These are phyloP conservation scores for Raphanus sativus DNA, from an alignment of 345 rosid genomes.

Conservation along the genomic window DNA sequence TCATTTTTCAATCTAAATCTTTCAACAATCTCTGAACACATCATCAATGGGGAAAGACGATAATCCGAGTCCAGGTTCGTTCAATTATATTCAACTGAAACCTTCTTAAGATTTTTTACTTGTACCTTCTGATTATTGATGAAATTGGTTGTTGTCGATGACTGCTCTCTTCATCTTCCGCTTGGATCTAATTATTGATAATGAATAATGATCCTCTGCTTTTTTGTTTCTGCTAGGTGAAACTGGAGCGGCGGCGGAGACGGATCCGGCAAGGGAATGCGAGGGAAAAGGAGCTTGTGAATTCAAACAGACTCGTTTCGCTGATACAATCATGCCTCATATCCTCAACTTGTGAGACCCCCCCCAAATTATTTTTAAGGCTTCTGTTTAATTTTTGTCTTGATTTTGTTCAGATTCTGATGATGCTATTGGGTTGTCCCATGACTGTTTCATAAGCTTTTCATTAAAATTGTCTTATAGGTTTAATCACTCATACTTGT, in stretches of 20 bases:
- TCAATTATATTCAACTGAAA: not conserved
- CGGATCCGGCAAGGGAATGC: not conserved
- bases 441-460: not conserved
- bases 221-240: not conserved
- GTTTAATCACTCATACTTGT: not conserved
- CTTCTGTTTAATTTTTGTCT: not conserved
- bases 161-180: not conserved
- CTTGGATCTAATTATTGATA: not conserved
- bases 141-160: not conserved
- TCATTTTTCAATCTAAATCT: not conserved
- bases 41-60: conserved; percentile 19
- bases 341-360: not conserved
- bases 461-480: not conserved
- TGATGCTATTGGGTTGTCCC: not conserved
- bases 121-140: not conserved
- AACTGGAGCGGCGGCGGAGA: not conserved
- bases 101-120: not conserved
- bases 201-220: not conserved
- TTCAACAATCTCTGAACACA: conserved; percentile 2
- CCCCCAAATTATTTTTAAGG: not conserved
- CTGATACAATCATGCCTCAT: not conserved
- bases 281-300: not conserved
- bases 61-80: conserved; percentile 15
- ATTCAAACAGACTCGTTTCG: not conserved
- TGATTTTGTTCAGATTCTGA: not conserved